Percentiles rank a stretch among this genome's conserved stretches.
phyloP scores from a whole-genome alignment of 225 moss, liverwort and hornwort species.

The Anthoceros angustus region DNA sequence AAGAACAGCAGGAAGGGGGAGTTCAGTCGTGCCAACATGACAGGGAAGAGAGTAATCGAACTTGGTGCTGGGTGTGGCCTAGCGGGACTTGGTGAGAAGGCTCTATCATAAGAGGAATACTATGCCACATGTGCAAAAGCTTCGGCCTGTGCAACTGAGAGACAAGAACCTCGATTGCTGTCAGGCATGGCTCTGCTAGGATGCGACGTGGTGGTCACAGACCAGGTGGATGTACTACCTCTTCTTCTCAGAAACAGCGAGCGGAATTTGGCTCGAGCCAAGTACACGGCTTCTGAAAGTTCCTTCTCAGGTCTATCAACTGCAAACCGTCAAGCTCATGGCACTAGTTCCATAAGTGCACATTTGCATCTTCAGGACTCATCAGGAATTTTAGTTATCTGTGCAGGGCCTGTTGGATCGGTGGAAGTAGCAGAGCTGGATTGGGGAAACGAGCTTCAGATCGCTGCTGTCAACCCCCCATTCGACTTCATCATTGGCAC shows the following conservation, averaged over 20 bases:
- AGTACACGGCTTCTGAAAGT: constrained; percentile 48
- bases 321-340: not conserved
- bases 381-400: not conserved
- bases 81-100: constrained; percentile 55
- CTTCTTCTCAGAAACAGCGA: constrained; percentile 67
- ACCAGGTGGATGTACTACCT: constrained; percentile 57
- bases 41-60: constrained; percentile 69
- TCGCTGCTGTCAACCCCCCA: constrained; percentile 52
- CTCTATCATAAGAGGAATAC: not conserved
- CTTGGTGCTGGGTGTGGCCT: constrained; percentile 97
- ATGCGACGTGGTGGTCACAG: constrained; percentile 59
- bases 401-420: constrained; percentile 59
- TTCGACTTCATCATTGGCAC: constrained; percentile 96
- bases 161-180: not conserved
- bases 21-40: constrained; percentile 62
- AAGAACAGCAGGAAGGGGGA: constrained; percentile 84
- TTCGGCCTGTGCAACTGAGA: not conserved
- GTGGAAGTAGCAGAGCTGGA: constrained; percentile 76
- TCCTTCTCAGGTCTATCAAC: constrained; percentile 41
- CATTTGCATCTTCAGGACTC: not conserved
- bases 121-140: not conserved
- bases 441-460: constrained; percentile 67
- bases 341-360: not conserved
- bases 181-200: constrained; percentile 87
- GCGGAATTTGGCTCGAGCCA: constrained; percentile 62